Evolutionary conservation across 805 yeast species (phyloP).

Genomic region (Metschnikowia noctiluminum): DNA sequence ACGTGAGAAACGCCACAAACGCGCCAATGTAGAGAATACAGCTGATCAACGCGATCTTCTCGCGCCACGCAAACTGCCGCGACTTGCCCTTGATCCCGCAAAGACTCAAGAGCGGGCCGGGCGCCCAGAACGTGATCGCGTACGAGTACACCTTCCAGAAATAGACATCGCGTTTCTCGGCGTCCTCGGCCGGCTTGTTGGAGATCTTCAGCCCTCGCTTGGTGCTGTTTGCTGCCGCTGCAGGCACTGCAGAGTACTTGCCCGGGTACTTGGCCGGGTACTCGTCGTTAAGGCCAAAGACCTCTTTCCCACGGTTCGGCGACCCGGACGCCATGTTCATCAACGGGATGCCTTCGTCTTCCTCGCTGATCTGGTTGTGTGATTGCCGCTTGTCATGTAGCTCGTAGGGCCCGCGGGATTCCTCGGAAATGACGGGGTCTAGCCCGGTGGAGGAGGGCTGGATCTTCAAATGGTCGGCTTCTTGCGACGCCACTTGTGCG

Average conservation of each 20-base stretch:
- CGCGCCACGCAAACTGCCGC: slow-evolving; percentile 96
- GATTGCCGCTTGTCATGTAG: neutral
- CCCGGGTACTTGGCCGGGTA: neutral
- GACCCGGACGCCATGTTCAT: slow-evolving; percentile 31
- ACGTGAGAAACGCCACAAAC: slow-evolving; percentile 79
- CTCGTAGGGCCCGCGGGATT: neutral
- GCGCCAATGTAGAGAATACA: slow-evolving; percentile 73
- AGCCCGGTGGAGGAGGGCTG: slow-evolving; percentile 72
- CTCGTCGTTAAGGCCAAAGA: slow-evolving; percentile 64
- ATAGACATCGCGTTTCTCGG: slow-evolving; percentile 24
- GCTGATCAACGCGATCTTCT: slow-evolving; percentile 81
- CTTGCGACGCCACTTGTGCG: slow-evolving; percentile 67
- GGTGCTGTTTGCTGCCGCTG: slow-evolving; percentile 6
- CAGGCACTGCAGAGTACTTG: neutral
- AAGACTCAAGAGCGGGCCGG: slow-evolving; percentile 62
- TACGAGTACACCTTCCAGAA: slow-evolving; percentile 85
- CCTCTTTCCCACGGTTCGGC: slow-evolving; percentile 42
- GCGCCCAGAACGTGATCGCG: slow-evolving; percentile 87
- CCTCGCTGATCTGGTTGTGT: slow-evolving; percentile 4
- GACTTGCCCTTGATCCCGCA: slow-evolving; percentile 78
- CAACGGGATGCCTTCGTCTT: slow-evolving; percentile 42
- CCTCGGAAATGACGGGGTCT: slow-evolving; percentile 45
- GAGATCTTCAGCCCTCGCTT: too few species aligned
- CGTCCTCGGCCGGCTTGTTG: too few species aligned
- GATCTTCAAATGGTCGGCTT: slow-evolving; percentile 57